Percentiles rank a stretch among this genome's conserved stretches.
Evolutionary conservation across 2,329 filamentous ascomycete species (phyloP).

Genomic region (Zalaria sp.): DNA sequence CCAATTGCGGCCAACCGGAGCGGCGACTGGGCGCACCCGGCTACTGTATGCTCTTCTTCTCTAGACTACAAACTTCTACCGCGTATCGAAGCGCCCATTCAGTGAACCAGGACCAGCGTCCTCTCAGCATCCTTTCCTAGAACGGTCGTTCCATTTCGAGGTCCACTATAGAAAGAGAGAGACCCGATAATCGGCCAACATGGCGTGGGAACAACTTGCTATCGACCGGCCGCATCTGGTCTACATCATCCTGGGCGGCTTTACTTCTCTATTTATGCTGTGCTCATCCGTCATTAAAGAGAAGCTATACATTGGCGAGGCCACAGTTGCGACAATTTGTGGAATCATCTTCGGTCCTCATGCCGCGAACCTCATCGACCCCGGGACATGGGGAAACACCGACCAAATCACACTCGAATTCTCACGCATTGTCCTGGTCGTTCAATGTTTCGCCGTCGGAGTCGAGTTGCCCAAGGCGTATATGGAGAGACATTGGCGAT

Average conservation of each 20-base stretch:
- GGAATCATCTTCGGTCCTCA: slow-evolving; percentile 83
- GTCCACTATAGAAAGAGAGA: slow-evolving; percentile 2
- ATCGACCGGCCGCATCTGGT: slow-evolving; percentile 95
- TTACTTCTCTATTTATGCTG: slow-evolving; percentile 96
- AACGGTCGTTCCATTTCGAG: slow-evolving; percentile 5
- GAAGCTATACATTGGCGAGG: slow-evolving; percentile 95
- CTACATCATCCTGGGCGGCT: slow-evolving; percentile 95
- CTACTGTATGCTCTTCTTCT: slow-evolving; percentile 28
- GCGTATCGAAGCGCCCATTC: background rate
- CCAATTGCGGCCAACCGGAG: slow-evolving; percentile 13
- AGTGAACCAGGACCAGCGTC: slow-evolving; percentile 1
- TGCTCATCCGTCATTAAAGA: slow-evolving; percentile 98
- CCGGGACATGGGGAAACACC: slow-evolving; percentile 61
- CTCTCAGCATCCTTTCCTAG: slow-evolving; percentile 11
- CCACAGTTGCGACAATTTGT: slow-evolving; percentile 79
- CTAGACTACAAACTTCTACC: background rate
- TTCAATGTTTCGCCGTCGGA: slow-evolving; percentile 84
- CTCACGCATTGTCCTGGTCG: slow-evolving; percentile 75
- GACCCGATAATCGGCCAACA: slow-evolving; percentile 18
- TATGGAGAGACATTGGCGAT: slow-evolving; percentile 97
- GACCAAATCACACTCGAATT: slow-evolving; percentile 84
- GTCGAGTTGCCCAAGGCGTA: slow-evolving; percentile 86
- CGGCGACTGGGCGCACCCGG: slow-evolving; percentile 36
- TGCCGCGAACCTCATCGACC: slow-evolving; percentile 69
- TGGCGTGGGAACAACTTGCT: slow-evolving; percentile 69